Base-by-base conservation (phyloP, 768 basidiomycete genomes). In the Leccinum barrowsii region DNA sequence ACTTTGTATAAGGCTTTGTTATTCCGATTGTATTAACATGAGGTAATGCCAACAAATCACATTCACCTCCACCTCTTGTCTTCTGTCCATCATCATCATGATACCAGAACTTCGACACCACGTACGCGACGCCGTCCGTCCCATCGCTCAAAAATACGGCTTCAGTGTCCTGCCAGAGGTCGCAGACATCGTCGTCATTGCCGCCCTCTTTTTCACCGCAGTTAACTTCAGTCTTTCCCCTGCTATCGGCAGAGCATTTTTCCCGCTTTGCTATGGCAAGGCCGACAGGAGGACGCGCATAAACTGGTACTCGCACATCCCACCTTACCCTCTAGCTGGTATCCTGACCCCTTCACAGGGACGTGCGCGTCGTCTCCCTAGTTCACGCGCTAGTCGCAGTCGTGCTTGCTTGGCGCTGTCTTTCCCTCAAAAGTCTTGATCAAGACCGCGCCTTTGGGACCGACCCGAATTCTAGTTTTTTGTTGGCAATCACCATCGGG, bases 371-470 rank as follows among this genome's bases (percentile, higher is more conserved):
- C 34, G 84, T 87, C 24, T 92, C 92, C 0, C 84, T 92, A 63
- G 75, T 84, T 1, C 90, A 94, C 67, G 84, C 87, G 0, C 55
- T 89, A 22, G 66, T 90, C 54, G 78, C 90, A 55, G 77, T 92
- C 34, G 84, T 86, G 0, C 77, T 89, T 22, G 81, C 90, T 1
- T 65, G 83, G 19, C 80, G 77, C 54, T 80, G 79, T 37, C 74
- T 92, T 21, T 70, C 77, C 46, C 70, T 76, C 13, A 72, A 80
- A 1, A 78, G 73, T 15, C 75, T 88, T 17, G 69, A 73, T 26
- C 65, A 73, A n/a, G 86, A 94, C 70, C 82, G 83, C 32, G 86
- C 85, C 6, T 93, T 87, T 66, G 93, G 91, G 6, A 93, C 89
- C 80, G 81, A 89, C 62, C 76, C 81, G 1, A 59, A 69, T 8